Evolutionary conservation across 2,329 filamentous ascomycete species (phyloP), one percentile per base, ranked within the genome.

Genomic region (Laburnicola sp.): DNA sequence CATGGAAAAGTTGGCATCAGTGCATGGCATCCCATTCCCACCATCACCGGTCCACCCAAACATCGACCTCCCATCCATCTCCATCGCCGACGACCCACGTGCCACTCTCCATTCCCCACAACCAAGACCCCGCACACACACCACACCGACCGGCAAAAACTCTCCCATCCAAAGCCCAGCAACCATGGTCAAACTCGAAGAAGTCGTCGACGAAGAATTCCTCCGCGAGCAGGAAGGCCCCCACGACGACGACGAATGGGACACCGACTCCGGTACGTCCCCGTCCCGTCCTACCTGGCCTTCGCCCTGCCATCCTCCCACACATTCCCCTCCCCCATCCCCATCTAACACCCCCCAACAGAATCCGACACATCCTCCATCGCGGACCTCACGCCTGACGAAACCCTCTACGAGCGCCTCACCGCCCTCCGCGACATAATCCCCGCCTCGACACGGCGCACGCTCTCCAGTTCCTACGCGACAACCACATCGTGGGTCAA

Each of bases 131-230:
- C n/a, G n/a, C n/a, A n/a, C n/a, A n/a, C n/a, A n/a, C n/a, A n/a
- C n/a, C n/a, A n/a, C n/a, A n/a, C n/a, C n/a, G n/a, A n/a, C n/a
- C n/a, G n/a, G n/a, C n/a, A n/a, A 21, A 34, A 31, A 48, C 28
- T 26, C 22, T 7, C 9, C 5, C 30, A 28, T 28, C 8, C 23
- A 44, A 6, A 32, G 10, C 31, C 45, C 59, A 57, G 57, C 55
- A 77, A 86, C 75, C 67, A 97, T 97, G 93, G 93, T 97, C 76
- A 91, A 93, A 78, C 89, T 97, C 72, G 89, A 91, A 73, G 93
- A 97, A 81, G 93, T 97, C 71, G 87, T 95, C 73, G 93, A 97
- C 74, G 92, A 97, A 82, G 89, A 95, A 77, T 96, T 97, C 81
- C 82, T 87, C 77, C 80, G 84, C 74, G 78, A 82, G 64, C 86